These are phyloP conservation scores for Persicaria maculosa DNA, from an alignment of 148 eudicot genomes.

Conservation along the genomic window DNA sequence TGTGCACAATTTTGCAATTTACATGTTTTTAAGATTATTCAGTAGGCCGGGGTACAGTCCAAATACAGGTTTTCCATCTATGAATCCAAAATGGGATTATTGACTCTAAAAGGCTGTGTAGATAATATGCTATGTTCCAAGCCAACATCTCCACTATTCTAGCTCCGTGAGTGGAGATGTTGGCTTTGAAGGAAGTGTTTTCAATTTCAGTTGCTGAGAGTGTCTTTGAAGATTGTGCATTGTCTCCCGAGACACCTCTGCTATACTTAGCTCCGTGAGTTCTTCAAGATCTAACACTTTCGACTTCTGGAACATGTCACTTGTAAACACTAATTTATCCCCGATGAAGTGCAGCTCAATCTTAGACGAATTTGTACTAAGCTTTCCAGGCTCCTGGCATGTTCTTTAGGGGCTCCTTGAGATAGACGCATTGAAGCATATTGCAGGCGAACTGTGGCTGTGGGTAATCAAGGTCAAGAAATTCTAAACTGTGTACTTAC, in stretches of 20 bases:
- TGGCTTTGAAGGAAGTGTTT: constrained; percentile 7
- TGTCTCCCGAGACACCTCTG: constrained; percentile 15
- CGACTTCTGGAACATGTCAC: constrained; percentile 23
- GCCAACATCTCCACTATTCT: no score
- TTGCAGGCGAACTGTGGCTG: background rate
- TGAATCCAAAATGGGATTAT: no score
- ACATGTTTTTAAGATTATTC: no score
- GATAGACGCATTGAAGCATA: constrained; percentile 12
- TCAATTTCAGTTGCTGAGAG: constrained; percentile 4
- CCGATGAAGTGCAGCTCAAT: constrained; percentile 26
- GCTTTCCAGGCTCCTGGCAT: constrained; percentile 2
- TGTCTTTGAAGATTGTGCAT: constrained; percentile 17
- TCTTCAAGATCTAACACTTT: constrained; percentile 20
- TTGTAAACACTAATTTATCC: constrained; percentile 15
- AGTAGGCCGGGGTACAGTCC: no score
- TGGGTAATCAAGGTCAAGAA: constrained; percentile 11
- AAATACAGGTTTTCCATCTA: no score
- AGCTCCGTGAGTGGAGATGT: no score
- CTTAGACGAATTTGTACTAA: constrained; percentile 10
- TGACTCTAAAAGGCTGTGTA: no score
- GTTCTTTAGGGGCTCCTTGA: constrained; percentile 14
- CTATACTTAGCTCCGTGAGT: constrained; percentile 9
- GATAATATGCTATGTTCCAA: no score
- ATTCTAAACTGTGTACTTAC: constrained; percentile 8
- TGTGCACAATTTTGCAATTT: background rate